Conservation (phyloP, 2,329 filamentous ascomycete species). For the Bipolaris zeicola region DNA sequence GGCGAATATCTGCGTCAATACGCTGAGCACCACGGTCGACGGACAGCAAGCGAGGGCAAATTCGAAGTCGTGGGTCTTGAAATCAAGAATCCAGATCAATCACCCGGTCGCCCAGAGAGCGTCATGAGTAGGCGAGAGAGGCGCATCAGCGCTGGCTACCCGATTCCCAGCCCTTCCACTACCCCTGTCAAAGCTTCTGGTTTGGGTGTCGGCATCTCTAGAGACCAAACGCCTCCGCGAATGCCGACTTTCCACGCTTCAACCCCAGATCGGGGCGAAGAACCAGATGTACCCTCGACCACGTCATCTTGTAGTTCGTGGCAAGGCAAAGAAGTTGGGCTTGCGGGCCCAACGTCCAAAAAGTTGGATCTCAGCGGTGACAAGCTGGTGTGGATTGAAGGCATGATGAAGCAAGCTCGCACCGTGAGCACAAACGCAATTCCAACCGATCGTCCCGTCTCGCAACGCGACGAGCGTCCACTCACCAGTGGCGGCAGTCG, state of each 20-base stretch:
- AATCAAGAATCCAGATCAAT: constrained; percentile 33
- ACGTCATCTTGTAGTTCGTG: constrained; percentile 41
- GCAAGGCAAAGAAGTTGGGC: constrained; percentile 60
- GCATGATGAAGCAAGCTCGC: constrained; percentile 79
- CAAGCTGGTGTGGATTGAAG: constrained; percentile 80
- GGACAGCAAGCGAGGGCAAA: constrained; percentile 60
- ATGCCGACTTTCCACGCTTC: constrained; percentile 33
- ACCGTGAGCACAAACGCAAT: constrained; percentile 66
- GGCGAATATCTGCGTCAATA: constrained; percentile 95
- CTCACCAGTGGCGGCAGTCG: constrained; percentile 33
- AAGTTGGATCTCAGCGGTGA: constrained; percentile 70
- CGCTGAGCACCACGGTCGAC: constrained; percentile 86
- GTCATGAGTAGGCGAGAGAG: constrained; percentile 35
- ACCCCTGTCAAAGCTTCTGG: constrained; percentile 36
- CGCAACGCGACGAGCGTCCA: constrained; percentile 25
- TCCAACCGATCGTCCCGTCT: constrained; percentile 22
- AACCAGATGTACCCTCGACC: constrained; percentile 33
- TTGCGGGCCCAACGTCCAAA: constrained; percentile 72
- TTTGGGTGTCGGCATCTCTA: constrained; percentile 17
- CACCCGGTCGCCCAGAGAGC: constrained; percentile 37
- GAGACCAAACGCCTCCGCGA: constrained; percentile 31
- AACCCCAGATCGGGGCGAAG: constrained; percentile 36
- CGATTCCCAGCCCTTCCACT: constrained; percentile 29
- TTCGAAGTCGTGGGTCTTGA: constrained; percentile 62
- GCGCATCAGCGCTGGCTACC: constrained; percentile 30